These are phyloP conservation scores for Kazachstania taianensis DNA, from an alignment of 805 yeast genomes.

Conservation along the genomic window DNA sequence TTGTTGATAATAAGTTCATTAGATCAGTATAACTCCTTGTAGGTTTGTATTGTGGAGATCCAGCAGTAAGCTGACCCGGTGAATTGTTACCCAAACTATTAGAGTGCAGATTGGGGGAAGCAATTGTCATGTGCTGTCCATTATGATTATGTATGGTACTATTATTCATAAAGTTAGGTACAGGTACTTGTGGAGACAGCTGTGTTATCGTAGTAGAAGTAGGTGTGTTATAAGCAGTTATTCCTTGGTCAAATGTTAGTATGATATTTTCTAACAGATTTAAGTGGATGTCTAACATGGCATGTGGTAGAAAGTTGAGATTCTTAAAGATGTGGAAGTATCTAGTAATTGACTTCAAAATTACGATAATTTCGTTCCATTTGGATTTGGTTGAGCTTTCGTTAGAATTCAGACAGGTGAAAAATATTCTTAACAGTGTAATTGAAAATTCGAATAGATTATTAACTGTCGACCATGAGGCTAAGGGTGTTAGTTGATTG, in stretches of 20 bases:
- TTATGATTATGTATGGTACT: too few relatives aligned
- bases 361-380: neutral
- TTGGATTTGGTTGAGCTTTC: neutral
- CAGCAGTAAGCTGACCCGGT: neutral
- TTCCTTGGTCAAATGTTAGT: slow-evolving; percentile 2
- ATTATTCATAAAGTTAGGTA: too few relatives aligned
- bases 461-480: slow-evolving; percentile 2
- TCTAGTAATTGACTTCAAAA: slow-evolving; percentile 2
- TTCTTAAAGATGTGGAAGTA: slow-evolving; percentile 4
- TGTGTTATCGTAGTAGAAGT: neutral
- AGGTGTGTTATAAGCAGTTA: slow-evolving; percentile 1
- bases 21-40: slow-evolving; percentile 17
- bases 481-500: slow-evolving; percentile 7
- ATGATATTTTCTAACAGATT: slow-evolving; percentile 2
- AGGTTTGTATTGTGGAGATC: slow-evolving; percentile 3
- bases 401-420: neutral
- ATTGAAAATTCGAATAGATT: slow-evolving; percentile 3
- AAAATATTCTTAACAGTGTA: slow-evolving; percentile 2
- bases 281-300: slow-evolving; percentile 3
- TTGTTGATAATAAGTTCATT: slow-evolving; percentile 10
- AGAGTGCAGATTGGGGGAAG: too few relatives aligned
- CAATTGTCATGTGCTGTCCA: neutral
- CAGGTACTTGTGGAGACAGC: too few relatives aligned
- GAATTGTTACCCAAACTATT: too few relatives aligned
- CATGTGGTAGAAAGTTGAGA: slow-evolving; percentile 1